Evolutionary conservation across 2,329 filamentous ascomycete genomes (phyloP).

Genomic region (Fusarium staphyleae): DNA sequence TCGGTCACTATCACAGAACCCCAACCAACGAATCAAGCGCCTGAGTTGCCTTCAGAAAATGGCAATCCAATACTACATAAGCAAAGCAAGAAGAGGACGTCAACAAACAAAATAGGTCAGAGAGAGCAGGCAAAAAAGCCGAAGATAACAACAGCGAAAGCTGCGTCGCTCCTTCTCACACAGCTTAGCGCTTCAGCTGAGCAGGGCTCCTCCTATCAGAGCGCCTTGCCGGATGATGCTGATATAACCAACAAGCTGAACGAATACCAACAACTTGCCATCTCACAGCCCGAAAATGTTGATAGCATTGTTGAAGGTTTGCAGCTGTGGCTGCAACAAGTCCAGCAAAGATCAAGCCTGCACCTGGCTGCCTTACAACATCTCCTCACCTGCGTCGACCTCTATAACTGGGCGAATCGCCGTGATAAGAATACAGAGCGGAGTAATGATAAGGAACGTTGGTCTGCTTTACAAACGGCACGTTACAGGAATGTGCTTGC

Average conservation of each 20-base stretch:
- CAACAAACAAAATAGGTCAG: background rate
- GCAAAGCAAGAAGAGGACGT: background rate
- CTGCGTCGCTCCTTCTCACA: slow-evolving; percentile 1
- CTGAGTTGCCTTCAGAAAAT: background rate
- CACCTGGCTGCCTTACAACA: slow-evolving; percentile 3
- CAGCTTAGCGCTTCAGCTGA: slow-evolving; percentile 1
- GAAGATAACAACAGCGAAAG: background rate
- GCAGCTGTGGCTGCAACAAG: slow-evolving; percentile 1
- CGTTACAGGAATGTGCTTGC: slow-evolving; percentile 2
- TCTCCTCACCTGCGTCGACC: slow-evolving; percentile 2
- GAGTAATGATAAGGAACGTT: background rate
- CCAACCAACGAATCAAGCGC: background rate
- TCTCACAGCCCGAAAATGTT: background rate
- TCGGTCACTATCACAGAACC: background rate
- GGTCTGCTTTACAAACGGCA: background rate
- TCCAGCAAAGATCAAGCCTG: background rate
- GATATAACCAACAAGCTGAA: slow-evolving; percentile 1
- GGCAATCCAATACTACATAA: background rate
- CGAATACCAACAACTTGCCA: background rate
- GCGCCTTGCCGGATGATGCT: background rate
- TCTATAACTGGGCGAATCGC: slow-evolving; percentile 1
- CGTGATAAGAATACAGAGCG: background rate
- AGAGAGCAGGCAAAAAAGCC: background rate
- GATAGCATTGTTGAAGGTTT: background rate
- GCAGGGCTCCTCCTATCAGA: background rate